phyloP scores from a whole-genome alignment of 129 eudicot genomes.

The Erigeron canadensis region DNA sequence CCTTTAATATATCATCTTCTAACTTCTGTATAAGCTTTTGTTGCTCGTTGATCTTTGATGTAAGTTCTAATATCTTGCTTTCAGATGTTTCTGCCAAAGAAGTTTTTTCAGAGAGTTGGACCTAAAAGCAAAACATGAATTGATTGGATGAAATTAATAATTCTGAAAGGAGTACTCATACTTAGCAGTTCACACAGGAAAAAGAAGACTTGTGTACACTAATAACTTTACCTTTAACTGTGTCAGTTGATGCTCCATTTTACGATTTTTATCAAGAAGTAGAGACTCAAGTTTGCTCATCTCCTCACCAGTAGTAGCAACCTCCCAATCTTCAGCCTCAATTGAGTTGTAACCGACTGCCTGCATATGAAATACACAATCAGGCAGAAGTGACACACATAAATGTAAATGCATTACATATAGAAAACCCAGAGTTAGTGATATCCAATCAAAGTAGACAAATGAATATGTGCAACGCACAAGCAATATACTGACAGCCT shows the following conservation, averaged over 20 bases:
- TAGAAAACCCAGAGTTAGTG: background rate
- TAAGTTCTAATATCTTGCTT: conserved; percentile 65
- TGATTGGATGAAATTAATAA: background rate
- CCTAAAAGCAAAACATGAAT: conserved; percentile 46
- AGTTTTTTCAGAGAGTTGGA: conserved; percentile 82
- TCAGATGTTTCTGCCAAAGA: conserved; percentile 75
- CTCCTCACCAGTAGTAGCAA: conserved; percentile 97
- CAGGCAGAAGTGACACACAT: conserved; percentile 11
- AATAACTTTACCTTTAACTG: conserved; percentile 68
- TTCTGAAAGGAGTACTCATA: background rate
- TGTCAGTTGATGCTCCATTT: conserved; percentile 98
- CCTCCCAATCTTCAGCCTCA: conserved; percentile 99
- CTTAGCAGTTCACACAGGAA: background rate
- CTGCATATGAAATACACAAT: conserved; percentile 36
- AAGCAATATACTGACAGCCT: background rate
- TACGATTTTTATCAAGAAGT: conserved; percentile 94
- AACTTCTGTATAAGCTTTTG: conserved; percentile 89
- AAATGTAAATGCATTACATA: background rate
- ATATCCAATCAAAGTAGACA: background rate
- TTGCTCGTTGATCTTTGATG: conserved; percentile 66
- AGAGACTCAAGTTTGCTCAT: conserved; percentile 95
- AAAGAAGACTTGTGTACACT: background rate
- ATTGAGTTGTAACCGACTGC: conserved; percentile 99
- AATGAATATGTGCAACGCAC: background rate
- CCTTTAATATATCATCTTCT: conserved; percentile 98